Base-by-base conservation (phyloP, 257 asterid species). In the Solanum arcanum region DNA sequence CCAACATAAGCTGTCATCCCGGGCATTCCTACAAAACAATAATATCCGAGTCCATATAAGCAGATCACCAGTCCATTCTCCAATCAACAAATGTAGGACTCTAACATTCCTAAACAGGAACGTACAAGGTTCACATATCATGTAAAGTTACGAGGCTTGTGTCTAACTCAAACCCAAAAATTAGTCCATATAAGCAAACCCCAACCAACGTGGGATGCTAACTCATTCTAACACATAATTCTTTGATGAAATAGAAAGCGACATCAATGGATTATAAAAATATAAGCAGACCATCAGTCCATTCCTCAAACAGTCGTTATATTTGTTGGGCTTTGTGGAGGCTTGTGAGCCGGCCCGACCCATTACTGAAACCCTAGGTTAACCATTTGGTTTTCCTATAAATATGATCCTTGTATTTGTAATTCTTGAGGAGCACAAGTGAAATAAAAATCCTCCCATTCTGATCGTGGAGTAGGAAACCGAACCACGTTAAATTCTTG, bases 1-100 rank as follows among this genome's bases (percentile, higher is more conserved):
- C 90, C 90, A 20, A 12, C 66, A 88, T 88, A 88, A 41, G 90
- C 84, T 33, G 90, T 88, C 20, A 62, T 14, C 20, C 90, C 90
- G 46, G 86, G 86, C 84, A 86, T 88, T 6, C 90, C 90, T 88
- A 66, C 29, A 29, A 27, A 14, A 29, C 10, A 31, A 83, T 14
- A 18, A 56, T 56, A 1, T 7, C n/a, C 2, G 5, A 56, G n/a
- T 56, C n/a, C 64, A 18, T 18, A 56, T 56, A 56, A 56, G 1
- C n/a, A 56, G n/a, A 56, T 56, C n/a, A 18, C n/a, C 12, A 0
- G 5, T 56, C n/a, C 64, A 56, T 18, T 18, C 64, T 18, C 64
- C 64, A 56, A 18, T 18, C n/a, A 56, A 56, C 2, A 4, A 56
- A 56, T 18, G 64, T 56, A 11, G 59, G 1, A 56, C n/a, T 56